Base-by-base conservation (phyloP, 768 basidiomycete genomes). In the Pisolithus marmoratus region DNA sequence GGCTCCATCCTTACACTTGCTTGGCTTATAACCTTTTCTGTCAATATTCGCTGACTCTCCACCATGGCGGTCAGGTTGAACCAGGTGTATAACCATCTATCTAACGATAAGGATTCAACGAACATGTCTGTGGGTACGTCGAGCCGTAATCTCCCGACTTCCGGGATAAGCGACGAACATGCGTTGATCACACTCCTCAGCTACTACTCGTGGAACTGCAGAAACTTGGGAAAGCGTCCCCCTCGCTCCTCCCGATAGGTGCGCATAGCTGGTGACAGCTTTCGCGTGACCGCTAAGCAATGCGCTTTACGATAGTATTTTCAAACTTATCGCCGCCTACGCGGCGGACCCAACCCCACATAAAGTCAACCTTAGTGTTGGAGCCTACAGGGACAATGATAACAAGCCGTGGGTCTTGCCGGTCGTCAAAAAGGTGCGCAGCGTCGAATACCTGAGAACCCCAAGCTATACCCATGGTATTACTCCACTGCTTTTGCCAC, bases 281-380 rank as follows among this genome's bases (percentile, higher is more conserved):
- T 38, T 27, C 24, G 49, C 44, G 20, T 29, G 19, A 44, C 38
- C 5, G 44, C 56, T 58, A 20, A 50, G 41, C 49, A 44, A 50
- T 55, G 51, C 15, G n/a, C 8, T 20, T 57, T 37, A 12, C 15
- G 40, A 40, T 59, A 93, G 90, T 71, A 93, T 93, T 63, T 92
- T 92, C 81, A 84, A 90, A 73, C 78, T 96, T 57, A 92, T 91
- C 0, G 87, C 90, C 19, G 83, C 90, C 2, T 95, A 84, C 82
- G 92, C 94, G 67, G 81, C 79, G 26, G 90, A 96, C 66, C 63
- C 79, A 2, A 80, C 76, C 66, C 75, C 80, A 14, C 70, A 84
- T 55, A 96, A 96, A 75, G 77, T 94, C 70, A 95, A 95, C 68
- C 77, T 96, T 22, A 92, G 93, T 37, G 93, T 94, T 42, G 94